These are phyloP conservation scores for Dentipellis fragilis DNA, from an alignment of 768 basidiomycete genomes.

Conservation along the genomic window DNA sequence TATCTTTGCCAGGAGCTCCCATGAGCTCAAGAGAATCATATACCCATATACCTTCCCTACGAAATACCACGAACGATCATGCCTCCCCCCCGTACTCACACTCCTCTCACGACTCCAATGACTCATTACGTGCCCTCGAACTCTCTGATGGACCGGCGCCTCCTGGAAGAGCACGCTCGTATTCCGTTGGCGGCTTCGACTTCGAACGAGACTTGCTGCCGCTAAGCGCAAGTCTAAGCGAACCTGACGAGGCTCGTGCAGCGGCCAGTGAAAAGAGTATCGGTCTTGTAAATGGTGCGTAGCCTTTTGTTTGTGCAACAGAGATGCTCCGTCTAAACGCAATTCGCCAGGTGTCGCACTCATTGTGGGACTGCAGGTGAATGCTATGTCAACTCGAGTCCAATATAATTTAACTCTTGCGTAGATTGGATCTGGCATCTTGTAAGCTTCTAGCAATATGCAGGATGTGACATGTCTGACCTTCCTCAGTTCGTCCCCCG, in stretches of 20 bases:
- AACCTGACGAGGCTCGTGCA: conserved; percentile 41
- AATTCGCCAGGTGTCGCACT: conserved; percentile 62
- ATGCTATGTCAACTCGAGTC: conserved; percentile 6
- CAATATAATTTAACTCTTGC: not conserved
- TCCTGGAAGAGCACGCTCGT: conserved; percentile 28
- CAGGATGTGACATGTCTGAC: too few relatives aligned
- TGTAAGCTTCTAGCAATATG: conserved; percentile 32
- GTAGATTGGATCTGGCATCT: conserved; percentile 89
- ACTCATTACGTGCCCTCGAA: conserved; percentile 73
- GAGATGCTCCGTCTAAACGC: not conserved
- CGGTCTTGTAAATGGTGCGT: conserved; percentile 64
- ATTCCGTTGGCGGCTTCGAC: conserved; percentile 69
- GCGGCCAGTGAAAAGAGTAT: conserved; percentile 62
- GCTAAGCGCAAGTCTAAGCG: conserved; percentile 66
- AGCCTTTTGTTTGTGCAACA: not conserved
- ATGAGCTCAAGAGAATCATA: conserved; percentile 29
- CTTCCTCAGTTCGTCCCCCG: conserved; percentile 69
- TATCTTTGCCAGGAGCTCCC: conserved; percentile 5
- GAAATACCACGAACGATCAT: not conserved
- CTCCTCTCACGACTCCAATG: conserved; percentile 53
- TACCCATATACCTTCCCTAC: conserved; percentile 4
- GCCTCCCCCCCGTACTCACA: conserved; percentile 18
- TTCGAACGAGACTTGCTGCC: conserved; percentile 73
- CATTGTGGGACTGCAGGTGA: conserved; percentile 72
- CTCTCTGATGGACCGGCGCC: conserved; percentile 49